Percentiles rank a stretch among this genome's conserved stretches.
phyloP scores from a whole-genome alignment of 306 rosid genomes.

The Cicer cuneatum region DNA sequence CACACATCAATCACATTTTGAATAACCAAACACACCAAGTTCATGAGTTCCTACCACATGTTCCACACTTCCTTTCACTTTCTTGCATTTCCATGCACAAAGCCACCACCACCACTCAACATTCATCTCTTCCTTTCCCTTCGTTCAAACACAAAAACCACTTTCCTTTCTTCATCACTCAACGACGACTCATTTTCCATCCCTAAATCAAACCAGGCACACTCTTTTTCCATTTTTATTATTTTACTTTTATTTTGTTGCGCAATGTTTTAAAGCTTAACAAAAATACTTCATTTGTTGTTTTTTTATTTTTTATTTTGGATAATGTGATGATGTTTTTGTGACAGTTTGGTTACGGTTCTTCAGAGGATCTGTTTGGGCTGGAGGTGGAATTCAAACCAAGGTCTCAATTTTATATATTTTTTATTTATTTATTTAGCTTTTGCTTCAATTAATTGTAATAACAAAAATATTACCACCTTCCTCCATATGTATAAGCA shows the following conservation, averaged over 20 bases:
- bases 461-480: too few species aligned
- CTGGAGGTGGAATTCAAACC: conserved; percentile 67
- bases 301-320: neutral
- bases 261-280: too few species aligned
- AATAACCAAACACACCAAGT: neutral
- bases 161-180: conserved; percentile 53
- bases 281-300: neutral
- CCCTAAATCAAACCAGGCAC: conserved; percentile 58
- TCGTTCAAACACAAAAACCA: conserved; percentile 41
- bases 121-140: conserved; percentile 47
- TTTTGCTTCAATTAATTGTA: neutral
- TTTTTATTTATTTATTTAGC: neutral
- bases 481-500: too few species aligned
- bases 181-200: conserved; percentile 57
- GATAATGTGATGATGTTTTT: conserved; percentile 24
- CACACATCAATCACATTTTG: too few species aligned
- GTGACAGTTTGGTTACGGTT: conserved; percentile 69
- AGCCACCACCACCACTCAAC: conserved; percentile 28
- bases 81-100: conserved; percentile 47
- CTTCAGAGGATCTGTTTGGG: conserved; percentile 74
- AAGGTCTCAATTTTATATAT: conserved; percentile 51
- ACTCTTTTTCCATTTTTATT: neutral
- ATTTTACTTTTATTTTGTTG: too few species aligned
- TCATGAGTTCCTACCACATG: conserved; percentile 48
- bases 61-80: conserved; percentile 52